A percentile compares a stretch with the other conserved stretches of the same genome.
phyloP scores from a whole-genome alignment of 805 yeast genomes.

The Candida orba region DNA sequence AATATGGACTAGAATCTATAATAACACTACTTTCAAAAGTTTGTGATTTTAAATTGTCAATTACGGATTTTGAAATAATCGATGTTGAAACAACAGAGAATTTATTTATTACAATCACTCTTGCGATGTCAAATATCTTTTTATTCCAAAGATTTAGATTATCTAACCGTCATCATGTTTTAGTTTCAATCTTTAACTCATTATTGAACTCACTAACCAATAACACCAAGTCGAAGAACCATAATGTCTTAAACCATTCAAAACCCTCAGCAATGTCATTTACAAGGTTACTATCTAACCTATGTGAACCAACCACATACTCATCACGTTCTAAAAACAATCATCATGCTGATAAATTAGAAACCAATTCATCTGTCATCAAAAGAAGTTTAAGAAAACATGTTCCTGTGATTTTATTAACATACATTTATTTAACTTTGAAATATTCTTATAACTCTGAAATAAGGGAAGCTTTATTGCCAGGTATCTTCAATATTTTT shows the following conservation, averaged over 20 bases:
- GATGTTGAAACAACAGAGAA: constrained; percentile 1
- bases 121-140: constrained; percentile 51
- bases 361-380: constrained; percentile 46
- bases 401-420: constrained; percentile 49
- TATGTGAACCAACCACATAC: constrained; percentile 61
- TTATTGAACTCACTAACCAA: constrained; percentile 42
- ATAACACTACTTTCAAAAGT: constrained; percentile 33
- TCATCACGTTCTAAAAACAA: constrained; percentile 16
- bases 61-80: no score
- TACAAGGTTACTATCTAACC: constrained; percentile 53
- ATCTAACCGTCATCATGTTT: constrained; percentile 64
- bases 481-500: constrained; percentile 56
- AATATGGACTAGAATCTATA: constrained; percentile 55
- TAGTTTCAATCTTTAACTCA: constrained; percentile 41
- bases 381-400: constrained; percentile 59
- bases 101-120: constrained; percentile 31
- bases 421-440: constrained; percentile 51
- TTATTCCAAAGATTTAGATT: constrained; percentile 65
- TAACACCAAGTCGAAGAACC: constrained; percentile 2
- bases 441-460: constrained; percentile 38
- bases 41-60: background rate
- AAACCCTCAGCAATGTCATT: constrained; percentile 38
- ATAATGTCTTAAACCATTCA: constrained; percentile 18
- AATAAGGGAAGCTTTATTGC: constrained; percentile 41
- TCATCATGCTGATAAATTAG: constrained; percentile 31